Base-by-base conservation (phyloP, 257 asterid genomes). In the Nicotiana obtusifolia region DNA sequence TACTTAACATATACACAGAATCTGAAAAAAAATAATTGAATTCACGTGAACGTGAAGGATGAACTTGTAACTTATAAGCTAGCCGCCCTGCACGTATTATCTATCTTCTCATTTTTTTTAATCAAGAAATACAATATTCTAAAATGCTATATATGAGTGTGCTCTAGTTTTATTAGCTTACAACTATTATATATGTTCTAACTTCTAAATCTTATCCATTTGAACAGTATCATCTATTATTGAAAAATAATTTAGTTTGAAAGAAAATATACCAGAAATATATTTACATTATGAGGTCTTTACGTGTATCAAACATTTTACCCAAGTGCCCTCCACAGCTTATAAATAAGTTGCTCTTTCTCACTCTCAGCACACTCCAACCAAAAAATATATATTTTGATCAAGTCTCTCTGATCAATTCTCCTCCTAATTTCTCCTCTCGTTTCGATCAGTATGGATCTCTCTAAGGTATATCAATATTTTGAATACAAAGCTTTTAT, bases 261-360 rank as follows among this genome's bases (percentile, higher is more conserved):
- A 41, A 7, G 47, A 7, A 8, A 10, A 41, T 41, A 41, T 41
- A 41, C 11, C 10, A 41, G 10, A 41, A 41, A 41, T 37, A 37
- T 37, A 37, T 41, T 41, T 41, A 8, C 79, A 73, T 73, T 47
- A 24, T 47, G 41, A 24, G 1, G 26, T 75, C 16, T 73, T 49
- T 75, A 49, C 26, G 5, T 49, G 41, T 15, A 20, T 75, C 3
- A 15, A 15, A 14, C 31, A 75, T 22, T 75, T 71, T 44, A 71
- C 78, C 1, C 15, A 24, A 15, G 10, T 49, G 44, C 79, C 79
- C 79, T 75, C 44, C 24, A 75, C 41, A 75, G 62, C 24, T 49
- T 75, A 75, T 75, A 75, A 75, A 75, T 75, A 75, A 49, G 79
- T 14, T 75, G 79, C 24, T 75, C 2, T 75, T 75, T 49, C 44